phyloP scores from a whole-genome alignment of 2,329 filamentous ascomycete species.

The Diplodia intermedia region DNA sequence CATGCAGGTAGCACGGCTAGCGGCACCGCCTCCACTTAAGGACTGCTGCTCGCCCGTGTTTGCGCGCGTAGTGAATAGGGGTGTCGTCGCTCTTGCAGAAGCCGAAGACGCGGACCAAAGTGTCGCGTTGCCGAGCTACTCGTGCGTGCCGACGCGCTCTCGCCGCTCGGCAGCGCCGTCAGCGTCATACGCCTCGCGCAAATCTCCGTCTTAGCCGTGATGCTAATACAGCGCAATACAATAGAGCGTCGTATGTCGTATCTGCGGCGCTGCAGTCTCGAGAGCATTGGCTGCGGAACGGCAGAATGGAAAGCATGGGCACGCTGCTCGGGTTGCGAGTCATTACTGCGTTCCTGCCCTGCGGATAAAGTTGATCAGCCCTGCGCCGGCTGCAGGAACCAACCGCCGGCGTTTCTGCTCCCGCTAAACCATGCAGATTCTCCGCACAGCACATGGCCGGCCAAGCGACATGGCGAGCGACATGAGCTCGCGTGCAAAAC shows the following conservation, averaged over 20 bases:
- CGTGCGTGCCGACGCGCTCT: too few species aligned
- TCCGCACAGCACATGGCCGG: neutral
- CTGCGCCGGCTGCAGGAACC: neutral
- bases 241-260: neutral
- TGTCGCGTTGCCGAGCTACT: slow-evolving; percentile 4
- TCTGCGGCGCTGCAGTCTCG: neutral
- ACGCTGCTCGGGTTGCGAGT: neutral
- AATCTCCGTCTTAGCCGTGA: slow-evolving; percentile 16
- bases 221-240: neutral
- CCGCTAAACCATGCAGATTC: neutral
- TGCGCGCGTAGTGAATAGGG: slow-evolving; percentile 24
- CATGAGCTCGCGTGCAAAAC: slow-evolving; percentile 2
- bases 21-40: neutral
- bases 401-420: neutral
- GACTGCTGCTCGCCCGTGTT: neutral
- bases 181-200: neutral
- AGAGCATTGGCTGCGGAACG: slow-evolving; percentile 4
- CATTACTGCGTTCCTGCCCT: neutral
- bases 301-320: too few species aligned
- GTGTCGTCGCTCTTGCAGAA: neutral
- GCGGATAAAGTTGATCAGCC: slow-evolving; percentile 21
- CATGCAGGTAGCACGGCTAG: neutral
- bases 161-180: neutral
- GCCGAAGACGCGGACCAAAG: neutral
- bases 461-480: slow-evolving; percentile 15